phyloP scores from a whole-genome alignment of 1,139 yeast species.

The Debaryomyces singareniensis region DNA sequence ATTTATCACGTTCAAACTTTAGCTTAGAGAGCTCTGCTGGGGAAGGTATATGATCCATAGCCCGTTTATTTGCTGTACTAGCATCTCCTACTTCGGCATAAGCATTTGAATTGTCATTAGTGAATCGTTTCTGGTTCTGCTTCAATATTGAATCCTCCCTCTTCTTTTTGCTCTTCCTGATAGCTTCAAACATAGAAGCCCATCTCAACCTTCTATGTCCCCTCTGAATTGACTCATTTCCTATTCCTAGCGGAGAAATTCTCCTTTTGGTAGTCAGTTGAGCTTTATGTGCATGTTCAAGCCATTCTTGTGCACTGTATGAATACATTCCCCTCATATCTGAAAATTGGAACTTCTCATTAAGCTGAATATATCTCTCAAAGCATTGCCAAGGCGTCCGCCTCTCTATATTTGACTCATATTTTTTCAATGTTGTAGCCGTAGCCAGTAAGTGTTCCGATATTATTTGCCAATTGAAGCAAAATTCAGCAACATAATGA shows the following conservation, averaged over 20 bases:
- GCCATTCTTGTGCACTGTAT: constrained; percentile 81
- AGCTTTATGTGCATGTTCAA: constrained; percentile 83
- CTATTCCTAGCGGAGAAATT: constrained; percentile 87
- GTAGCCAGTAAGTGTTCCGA: constrained; percentile 67
- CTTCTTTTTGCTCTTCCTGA: constrained; percentile 83
- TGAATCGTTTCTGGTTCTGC: constrained; percentile 21
- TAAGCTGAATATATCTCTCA: constrained; percentile 89
- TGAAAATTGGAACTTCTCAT: constrained; percentile 75
- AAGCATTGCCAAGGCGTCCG: constrained; percentile 99
- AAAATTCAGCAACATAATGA: constrained; percentile 76
- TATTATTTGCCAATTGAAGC: constrained; percentile 90
- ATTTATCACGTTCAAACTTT: constrained; percentile 80
- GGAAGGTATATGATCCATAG: constrained; percentile 48
- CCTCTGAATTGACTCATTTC: constrained; percentile 83
- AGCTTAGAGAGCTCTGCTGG: constrained; percentile 79
- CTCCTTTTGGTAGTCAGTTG: constrained; percentile 85
- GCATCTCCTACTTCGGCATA: constrained; percentile 4
- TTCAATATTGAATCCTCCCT: constrained; percentile 53
- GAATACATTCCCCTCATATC: constrained; percentile 90
- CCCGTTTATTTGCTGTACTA: constrained; percentile 12
- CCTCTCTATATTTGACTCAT: constrained; percentile 83
- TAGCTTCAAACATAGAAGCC: constrained; percentile 97
- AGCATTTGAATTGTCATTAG: constrained; percentile 1
- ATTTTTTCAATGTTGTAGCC: constrained; percentile 54
- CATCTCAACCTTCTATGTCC: constrained; percentile 82